A percentile compares a stretch with the other conserved stretches of the same genome.
These are phyloP conservation scores for Boletus tylopilopsis DNA, from an alignment of 768 basidiomycete genomes.

Conservation along the genomic window DNA sequence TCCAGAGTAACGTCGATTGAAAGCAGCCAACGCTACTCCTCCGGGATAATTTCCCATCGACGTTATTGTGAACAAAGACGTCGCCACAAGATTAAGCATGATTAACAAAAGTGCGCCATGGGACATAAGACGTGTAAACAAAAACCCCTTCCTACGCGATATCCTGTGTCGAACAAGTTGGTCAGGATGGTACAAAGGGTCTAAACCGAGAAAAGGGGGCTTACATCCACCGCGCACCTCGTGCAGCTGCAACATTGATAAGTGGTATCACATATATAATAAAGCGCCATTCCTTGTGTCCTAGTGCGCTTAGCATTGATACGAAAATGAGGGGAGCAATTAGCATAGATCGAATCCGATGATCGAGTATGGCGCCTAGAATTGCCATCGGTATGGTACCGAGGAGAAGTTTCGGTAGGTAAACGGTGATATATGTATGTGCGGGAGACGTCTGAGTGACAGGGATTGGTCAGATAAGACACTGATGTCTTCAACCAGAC, in stretches of 20 bases:
- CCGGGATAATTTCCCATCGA: constrained; percentile 89
- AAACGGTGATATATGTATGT: constrained; percentile 58
- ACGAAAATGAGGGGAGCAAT: constrained; percentile 53
- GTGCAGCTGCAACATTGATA: constrained; percentile 76
- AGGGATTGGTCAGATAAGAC: background rate
- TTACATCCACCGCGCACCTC: constrained; percentile 62
- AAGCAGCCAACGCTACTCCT: constrained; percentile 59
- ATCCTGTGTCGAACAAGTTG: constrained; percentile 33
- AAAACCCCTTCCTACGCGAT: constrained; percentile 43
- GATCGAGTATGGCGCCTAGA: constrained; percentile 48
- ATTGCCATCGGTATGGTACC: constrained; percentile 57
- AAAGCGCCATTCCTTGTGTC: constrained; percentile 99
- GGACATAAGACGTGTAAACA: constrained; percentile 45
- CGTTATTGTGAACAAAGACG: constrained; percentile 48
- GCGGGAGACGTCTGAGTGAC: constrained; percentile 60
- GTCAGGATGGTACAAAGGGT: background rate
- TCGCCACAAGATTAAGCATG: constrained; percentile 48
- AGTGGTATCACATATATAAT: constrained; percentile 82
- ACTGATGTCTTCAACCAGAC: constrained; percentile 26
- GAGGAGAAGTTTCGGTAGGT: constrained; percentile 78
- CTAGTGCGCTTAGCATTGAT: constrained; percentile 64
- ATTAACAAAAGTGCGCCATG: constrained; percentile 48
- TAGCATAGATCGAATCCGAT: constrained; percentile 47
- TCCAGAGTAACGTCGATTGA: constrained; percentile 53
- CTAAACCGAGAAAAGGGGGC: constrained; percentile 21